Percentiles rank a stretch among this genome's conserved stretches.
These are phyloP conservation scores for Penicillium daleae DNA, from an alignment of 495 filamentous ascomycete species.

Conservation along the genomic window DNA sequence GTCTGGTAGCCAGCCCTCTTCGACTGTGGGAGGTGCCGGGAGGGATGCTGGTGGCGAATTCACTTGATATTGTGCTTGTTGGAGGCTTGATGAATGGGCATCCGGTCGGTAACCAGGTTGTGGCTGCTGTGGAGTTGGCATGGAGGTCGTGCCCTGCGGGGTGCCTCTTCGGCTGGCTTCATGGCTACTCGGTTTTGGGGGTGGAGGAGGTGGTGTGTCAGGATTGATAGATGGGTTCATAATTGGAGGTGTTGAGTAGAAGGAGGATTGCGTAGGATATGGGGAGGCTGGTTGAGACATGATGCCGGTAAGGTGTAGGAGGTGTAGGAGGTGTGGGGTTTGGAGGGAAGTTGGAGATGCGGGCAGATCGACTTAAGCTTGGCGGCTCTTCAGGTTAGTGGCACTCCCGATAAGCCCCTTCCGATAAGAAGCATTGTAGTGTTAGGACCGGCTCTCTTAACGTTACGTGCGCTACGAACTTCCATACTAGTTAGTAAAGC, in stretches of 20 bases:
- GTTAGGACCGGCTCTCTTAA: too few relatives aligned
- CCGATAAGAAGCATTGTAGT: not conserved
- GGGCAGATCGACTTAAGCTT: slow-evolving; percentile 19
- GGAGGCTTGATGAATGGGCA: slow-evolving; percentile 19
- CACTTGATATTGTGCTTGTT: slow-evolving; percentile 23
- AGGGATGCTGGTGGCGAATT: slow-evolving; percentile 20
- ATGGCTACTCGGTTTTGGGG: slow-evolving; percentile 72
- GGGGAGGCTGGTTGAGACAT: slow-evolving; percentile 38
- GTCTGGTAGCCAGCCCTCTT: slow-evolving; percentile 68
- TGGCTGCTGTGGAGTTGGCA: slow-evolving; percentile 37
- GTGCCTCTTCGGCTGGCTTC: slow-evolving; percentile 71
- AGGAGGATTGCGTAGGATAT: slow-evolving; percentile 26
- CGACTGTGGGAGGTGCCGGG: slow-evolving; percentile 42
- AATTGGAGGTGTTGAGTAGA: slow-evolving; percentile 29
- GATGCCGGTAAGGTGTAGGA: slow-evolving; percentile 10
- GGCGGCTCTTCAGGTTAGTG: slow-evolving; percentile 13
- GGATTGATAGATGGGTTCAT: slow-evolving; percentile 43
- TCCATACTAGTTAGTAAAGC: too few relatives aligned
- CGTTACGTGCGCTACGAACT: too few relatives aligned
- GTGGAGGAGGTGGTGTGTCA: slow-evolving; percentile 68
- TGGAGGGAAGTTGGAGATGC: slow-evolving; percentile 21
- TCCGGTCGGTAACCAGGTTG: slow-evolving; percentile 32
- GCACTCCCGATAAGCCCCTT: slow-evolving; percentile 2
- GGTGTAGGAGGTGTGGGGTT: slow-evolving; percentile 13
- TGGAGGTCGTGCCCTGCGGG: slow-evolving; percentile 45